Percentiles rank a stretch among this genome's conserved stretches.
phyloP scores from a whole-genome alignment of 2,329 filamentous ascomycete genomes.

The Curvularia verruculosa region DNA sequence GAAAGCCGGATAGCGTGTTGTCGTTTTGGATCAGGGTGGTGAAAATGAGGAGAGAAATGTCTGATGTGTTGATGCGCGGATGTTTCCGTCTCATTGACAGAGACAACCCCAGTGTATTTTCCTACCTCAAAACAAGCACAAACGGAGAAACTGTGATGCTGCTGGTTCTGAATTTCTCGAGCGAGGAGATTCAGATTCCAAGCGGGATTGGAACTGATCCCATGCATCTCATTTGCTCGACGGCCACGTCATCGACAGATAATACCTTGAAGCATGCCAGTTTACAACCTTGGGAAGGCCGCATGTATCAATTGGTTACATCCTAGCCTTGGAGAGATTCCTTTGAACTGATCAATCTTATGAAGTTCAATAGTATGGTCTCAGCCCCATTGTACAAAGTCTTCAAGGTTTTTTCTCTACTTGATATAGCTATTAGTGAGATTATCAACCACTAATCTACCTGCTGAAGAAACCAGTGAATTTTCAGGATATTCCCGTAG shows the following conservation, averaged over 20 bases:
- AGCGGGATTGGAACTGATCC: not conserved
- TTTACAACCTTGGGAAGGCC: conserved; percentile 3
- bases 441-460: no score
- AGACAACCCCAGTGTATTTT: conserved; percentile 61
- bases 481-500: no score
- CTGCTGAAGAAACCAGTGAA: no score
- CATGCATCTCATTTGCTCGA: not conserved
- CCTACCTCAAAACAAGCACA: conserved; percentile 47
- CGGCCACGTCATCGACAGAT: not conserved
- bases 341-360: not conserved
- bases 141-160: conserved; percentile 35
- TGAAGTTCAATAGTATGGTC: not conserved
- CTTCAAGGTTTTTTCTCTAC: no score
- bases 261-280: not conserved
- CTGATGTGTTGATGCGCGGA: conserved; percentile 69
- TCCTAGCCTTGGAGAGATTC: not conserved
- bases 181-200: conserved; percentile 10
- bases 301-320: not conserved
- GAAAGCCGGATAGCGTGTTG: conserved; percentile 60
- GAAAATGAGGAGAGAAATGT: conserved; percentile 59
- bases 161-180: conserved; percentile 50
- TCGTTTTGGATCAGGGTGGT: conserved; percentile 68
- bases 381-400: no score
- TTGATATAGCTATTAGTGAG: no score
- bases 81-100: conserved; percentile 63